phyloP scores from a whole-genome alignment of 2,329 filamentous ascomycete species.

The Curvularia sp. region DNA sequence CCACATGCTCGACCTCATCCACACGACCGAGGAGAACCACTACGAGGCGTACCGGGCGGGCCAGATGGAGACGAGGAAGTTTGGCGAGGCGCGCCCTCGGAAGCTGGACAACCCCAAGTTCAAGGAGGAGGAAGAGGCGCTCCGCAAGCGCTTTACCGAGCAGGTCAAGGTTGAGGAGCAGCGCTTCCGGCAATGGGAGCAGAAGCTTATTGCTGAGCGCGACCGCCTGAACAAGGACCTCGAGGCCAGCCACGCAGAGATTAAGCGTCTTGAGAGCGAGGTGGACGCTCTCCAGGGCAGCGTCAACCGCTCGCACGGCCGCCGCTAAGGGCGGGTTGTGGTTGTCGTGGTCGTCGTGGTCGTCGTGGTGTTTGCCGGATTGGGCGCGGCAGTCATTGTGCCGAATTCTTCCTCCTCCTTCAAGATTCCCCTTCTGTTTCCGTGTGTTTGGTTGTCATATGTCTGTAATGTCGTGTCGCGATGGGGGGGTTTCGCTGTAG shows the following conservation, averaged over 20 bases:
- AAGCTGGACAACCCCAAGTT: constrained; percentile 99
- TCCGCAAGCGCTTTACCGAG: constrained; percentile 98
- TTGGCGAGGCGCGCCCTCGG: constrained; percentile 93
- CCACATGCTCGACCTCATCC: constrained; percentile 99
- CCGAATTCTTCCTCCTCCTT: constrained; percentile 45
- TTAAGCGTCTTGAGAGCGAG: constrained; percentile 90
- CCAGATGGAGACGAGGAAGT: constrained; percentile 99
- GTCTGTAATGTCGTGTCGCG: constrained; percentile 53
- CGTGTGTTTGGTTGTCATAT: constrained; percentile 40
- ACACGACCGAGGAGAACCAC: constrained; percentile 98
- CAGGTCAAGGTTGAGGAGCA: constrained; percentile 99
- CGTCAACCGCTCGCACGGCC: constrained; percentile 88
- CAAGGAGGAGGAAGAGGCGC: constrained; percentile 98
- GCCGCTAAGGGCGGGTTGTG: constrained; percentile 68
- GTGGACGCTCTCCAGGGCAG: constrained; percentile 92
- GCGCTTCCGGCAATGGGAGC: constrained; percentile 99
- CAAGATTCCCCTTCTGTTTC: constrained; percentile 52
- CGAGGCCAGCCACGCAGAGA: constrained; percentile 90
- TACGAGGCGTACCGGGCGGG: constrained; percentile 99
- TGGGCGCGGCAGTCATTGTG: constrained; percentile 21
- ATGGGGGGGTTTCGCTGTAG: constrained; percentile 22
- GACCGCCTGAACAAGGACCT: constrained; percentile 99
- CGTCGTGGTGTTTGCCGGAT: constrained; percentile 13
- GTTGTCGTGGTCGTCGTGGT: neutral
- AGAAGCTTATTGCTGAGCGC: constrained; percentile 98